phyloP scores from a whole-genome alignment of 495 filamentous ascomycete genomes.

The Xylaria scruposa region DNA sequence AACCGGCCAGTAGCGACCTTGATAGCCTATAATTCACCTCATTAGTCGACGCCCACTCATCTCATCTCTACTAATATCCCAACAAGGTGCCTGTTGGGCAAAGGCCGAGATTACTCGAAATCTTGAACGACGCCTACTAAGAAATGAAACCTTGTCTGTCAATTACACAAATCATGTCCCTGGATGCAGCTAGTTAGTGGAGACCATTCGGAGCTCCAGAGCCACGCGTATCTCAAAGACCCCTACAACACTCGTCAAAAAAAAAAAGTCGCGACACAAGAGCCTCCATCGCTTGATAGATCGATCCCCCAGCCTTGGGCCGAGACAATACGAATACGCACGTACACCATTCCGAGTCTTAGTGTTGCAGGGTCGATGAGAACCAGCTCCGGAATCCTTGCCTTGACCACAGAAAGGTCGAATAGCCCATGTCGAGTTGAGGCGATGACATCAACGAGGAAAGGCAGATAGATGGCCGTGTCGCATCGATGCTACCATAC shows the following conservation, averaged over 20 bases:
- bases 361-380: background rate
- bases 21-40: background rate
- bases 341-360: too few relatives aligned
- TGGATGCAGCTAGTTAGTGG: background rate
- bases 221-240: background rate
- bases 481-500: slow-evolving; percentile 1
- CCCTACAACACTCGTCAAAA: background rate
- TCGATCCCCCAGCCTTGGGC: background rate
- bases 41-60: background rate
- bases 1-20: background rate
- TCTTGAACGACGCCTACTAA: background rate
- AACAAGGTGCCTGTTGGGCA: background rate
- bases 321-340: slow-evolving; percentile 10
- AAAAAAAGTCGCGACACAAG: background rate
- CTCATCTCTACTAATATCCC: background rate
- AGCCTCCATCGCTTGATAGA: background rate
- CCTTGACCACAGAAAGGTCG: background rate
- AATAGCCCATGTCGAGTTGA: background rate
- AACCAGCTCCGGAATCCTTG: background rate
- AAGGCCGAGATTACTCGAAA: background rate
- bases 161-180: background rate
- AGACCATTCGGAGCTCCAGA: background rate
- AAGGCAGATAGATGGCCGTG: background rate
- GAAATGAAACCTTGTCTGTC: background rate
- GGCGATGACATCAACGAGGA: slow-evolving; percentile 1